Evolutionary conservation across 1,284 basidiomycete species (phyloP).

Genomic region (Cryptococcus sp.): DNA sequence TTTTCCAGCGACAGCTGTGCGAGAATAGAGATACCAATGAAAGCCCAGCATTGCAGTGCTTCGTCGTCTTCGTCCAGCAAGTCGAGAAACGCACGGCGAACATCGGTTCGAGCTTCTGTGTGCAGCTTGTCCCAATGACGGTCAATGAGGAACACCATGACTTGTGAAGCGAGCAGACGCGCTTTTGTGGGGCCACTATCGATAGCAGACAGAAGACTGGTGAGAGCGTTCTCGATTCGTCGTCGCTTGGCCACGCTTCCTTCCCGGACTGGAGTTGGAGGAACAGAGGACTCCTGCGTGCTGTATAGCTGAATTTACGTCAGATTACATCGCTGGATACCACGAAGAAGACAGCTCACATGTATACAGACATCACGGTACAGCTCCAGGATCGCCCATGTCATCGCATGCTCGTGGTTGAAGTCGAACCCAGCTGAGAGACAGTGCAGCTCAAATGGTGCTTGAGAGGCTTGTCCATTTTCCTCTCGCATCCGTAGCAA

Average conservation of each 20-base stretch:
- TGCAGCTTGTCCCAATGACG: conserved; percentile 69
- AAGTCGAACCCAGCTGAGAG: conserved; percentile 67
- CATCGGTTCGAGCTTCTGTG: conserved; percentile 59
- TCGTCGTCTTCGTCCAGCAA: conserved; percentile 67
- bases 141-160: conserved; percentile 79
- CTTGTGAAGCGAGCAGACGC: conserved; percentile 65
- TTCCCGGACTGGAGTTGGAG: conserved; percentile 10
- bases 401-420: conserved; percentile 66
- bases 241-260: conserved; percentile 55
- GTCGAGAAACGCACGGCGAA: conserved; percentile 62
- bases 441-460: conserved; percentile 28
- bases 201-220: conserved; percentile 61
- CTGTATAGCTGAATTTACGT: conserved; percentile 12
- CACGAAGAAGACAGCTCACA: conserved; percentile 53
- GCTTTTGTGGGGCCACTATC: conserved; percentile 41
- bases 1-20: conserved; percentile 21
- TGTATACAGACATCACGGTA: conserved; percentile 75
- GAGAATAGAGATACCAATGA: conserved; percentile 69
- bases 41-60: conserved; percentile 74
- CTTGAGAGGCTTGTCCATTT: conserved; percentile 15
- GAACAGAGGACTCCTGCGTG: conserved; percentile 6
- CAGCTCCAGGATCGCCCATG: conserved; percentile 81
- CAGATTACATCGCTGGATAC: not conserved
- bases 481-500: conserved; percentile 28
- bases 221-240: conserved; percentile 58